phyloP scores from a whole-genome alignment of 306 rosid species.

The Ormosia semicastrata region DNA sequence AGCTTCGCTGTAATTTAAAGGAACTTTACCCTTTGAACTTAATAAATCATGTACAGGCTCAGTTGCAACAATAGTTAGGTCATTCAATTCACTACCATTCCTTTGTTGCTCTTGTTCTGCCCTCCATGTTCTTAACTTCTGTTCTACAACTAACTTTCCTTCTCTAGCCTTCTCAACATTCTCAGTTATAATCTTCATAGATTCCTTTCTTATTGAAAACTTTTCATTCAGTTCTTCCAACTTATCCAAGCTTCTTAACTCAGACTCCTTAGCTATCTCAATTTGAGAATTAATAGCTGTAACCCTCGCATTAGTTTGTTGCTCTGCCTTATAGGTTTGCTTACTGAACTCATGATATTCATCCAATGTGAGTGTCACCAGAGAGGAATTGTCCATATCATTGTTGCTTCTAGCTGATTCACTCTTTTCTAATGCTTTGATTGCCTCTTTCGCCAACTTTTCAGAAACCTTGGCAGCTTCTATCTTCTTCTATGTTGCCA shows the following conservation, averaged over 20 bases:
- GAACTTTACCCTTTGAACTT: conserved; percentile 37
- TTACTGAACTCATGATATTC: conserved; percentile 82
- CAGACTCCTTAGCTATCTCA: conserved; percentile 70
- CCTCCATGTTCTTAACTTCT: conserved; percentile 72
- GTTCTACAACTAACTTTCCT: conserved; percentile 74
- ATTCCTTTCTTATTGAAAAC: conserved; percentile 61
- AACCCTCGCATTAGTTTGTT: conserved; percentile 66
- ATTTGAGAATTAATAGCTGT: conserved; percentile 62
- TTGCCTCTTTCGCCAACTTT: conserved; percentile 66
- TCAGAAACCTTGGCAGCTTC: conserved; percentile 82
- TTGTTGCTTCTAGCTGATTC: conserved; percentile 45
- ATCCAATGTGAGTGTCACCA: conserved; percentile 62
- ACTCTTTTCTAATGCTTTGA: conserved; percentile 75
- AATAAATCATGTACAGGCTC: conserved; percentile 15
- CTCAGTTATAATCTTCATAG: conserved; percentile 60
- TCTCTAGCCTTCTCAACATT: conserved; percentile 76
- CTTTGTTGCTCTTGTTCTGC: conserved; percentile 64
- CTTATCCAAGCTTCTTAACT: conserved; percentile 64
- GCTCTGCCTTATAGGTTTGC: conserved; percentile 68
- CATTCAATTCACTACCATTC: conserved; percentile 42
- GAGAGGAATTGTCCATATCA: conserved; percentile 44
- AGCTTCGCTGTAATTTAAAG: conserved; percentile 26
- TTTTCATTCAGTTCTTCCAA: conserved; percentile 69
- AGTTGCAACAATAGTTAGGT: conserved; percentile 11
- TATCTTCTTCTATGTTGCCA: conserved; percentile 68